Evolutionary conservation across 495 filamentous ascomycete genomes (phyloP), one percentile per base, ranked within the genome.

Genomic region (Jackrogersella minutella): DNA sequence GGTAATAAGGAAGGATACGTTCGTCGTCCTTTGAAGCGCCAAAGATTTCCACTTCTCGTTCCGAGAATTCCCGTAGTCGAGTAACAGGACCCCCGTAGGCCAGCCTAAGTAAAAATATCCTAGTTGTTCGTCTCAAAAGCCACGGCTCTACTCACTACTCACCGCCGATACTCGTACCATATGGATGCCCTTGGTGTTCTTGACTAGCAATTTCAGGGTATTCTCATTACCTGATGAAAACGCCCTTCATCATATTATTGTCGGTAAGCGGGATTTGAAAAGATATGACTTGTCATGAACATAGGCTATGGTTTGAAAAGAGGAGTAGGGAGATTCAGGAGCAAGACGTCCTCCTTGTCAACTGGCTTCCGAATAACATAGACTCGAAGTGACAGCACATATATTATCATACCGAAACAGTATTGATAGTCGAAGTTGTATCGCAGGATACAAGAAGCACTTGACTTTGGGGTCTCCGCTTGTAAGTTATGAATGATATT

Each of bases 181-280:
- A 54, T 43, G 22, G 53, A 56, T 56, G 16, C 33, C 43, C 53
- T 61, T 31, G 53, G 52, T 56, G 16, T 26, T 36, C 53, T 61
- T 31, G 57, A 53, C 44, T 62, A 65, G 51, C 43, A 53, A 66
- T 46, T 54, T 56, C 47, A 39, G 57, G 56, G 51, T 62, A 62
- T 66, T 67, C 44, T 62, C 62, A 70, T 70, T 70, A 70, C 67
- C n/a, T 70, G 51, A 70, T 70, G 62, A 54, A 70, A 70, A 66
- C 26, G 46, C 41, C 31, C 3, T 36, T 7, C 7, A 17, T 28
- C 11, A 17, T 40, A 64, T 24, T 51, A 34, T 60, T 61, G 55
- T 44, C 47, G 40, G 66, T 69, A 60, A 69, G 66, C 59, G 40
- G 43, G 57, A 47, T 60, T 69, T 16, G 33, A 34, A 36, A 51